These are phyloP conservation scores for Teratosphaeria zuluensis DNA, from an alignment of 2,329 filamentous ascomycete genomes.

Conservation along the genomic window DNA sequence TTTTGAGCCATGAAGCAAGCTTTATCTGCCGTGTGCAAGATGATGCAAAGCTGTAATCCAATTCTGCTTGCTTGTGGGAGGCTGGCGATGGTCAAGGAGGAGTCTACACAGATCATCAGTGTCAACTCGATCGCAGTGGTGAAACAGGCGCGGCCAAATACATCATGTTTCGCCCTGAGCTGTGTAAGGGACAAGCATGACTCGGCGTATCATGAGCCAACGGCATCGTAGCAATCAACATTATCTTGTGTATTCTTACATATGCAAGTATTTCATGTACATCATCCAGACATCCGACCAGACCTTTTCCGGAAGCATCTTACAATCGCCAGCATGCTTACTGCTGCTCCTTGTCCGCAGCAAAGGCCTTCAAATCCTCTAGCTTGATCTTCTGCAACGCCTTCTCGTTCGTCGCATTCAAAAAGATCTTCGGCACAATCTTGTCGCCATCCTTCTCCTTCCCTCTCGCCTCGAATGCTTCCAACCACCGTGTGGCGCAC, in stretches of 20 bases:
- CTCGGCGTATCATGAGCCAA: not conserved
- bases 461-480: constrained; percentile 47
- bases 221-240: not conserved
- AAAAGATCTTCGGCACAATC: constrained; percentile 40
- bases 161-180: not conserved
- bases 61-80: too few relatives aligned
- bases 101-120: too few relatives aligned
- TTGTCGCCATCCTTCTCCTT: constrained; percentile 36
- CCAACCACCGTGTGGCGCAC: constrained; percentile 48
- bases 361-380: constrained; percentile 43
- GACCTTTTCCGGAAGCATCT: not conserved
- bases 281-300: not conserved
- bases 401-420: constrained; percentile 45
- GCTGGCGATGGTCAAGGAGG: too few relatives aligned
- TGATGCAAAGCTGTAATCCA: too few relatives aligned
- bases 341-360: constrained; percentile 29
- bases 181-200: not conserved
- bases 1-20: too few relatives aligned
- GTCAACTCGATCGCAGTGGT: too few relatives aligned
- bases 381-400: constrained; percentile 40
- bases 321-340: not conserved
- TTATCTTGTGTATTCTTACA: not conserved
- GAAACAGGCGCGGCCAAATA: too few relatives aligned
- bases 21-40: too few relatives aligned
- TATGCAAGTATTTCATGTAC: not conserved